phyloP scores from a whole-genome alignment of 805 yeast species.

The Candida berthetii region DNA sequence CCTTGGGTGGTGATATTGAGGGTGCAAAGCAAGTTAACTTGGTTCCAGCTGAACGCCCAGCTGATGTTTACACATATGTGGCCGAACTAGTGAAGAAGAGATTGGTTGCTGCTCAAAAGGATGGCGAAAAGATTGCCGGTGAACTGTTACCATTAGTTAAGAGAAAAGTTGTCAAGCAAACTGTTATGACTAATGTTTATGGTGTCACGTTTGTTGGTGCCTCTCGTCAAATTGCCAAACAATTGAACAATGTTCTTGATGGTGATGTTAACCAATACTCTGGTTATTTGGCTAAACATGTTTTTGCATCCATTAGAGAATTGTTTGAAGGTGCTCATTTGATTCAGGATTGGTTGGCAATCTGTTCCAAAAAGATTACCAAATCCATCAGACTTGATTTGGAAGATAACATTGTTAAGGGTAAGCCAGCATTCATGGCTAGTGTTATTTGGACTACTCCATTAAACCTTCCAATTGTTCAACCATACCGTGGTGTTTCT shows the following conservation, averaged over 20 bases:
- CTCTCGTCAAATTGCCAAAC: slow-evolving; percentile 77
- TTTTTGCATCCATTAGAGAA: slow-evolving; percentile 78
- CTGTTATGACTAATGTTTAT: slow-evolving; percentile 97
- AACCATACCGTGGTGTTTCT: slow-evolving; percentile 78
- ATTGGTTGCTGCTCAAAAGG: slow-evolving; percentile 48
- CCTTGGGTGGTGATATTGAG: slow-evolving; percentile 77
- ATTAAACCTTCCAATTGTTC: slow-evolving; percentile 91
- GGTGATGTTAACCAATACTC: slow-evolving; percentile 42
- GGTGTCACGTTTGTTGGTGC: slow-evolving; percentile 97
- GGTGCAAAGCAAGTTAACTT: slow-evolving; percentile 80
- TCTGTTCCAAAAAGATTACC: slow-evolving; percentile 74
- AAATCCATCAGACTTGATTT: slow-evolving; percentile 69
- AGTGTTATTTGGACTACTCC: slow-evolving; percentile 99
- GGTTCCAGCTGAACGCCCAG: slow-evolving; percentile 65
- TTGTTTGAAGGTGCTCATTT: slow-evolving; percentile 88
- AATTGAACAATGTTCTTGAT: slow-evolving; percentile 55
- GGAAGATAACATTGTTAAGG: slow-evolving; percentile 34
- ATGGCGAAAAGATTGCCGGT: slow-evolving; percentile 44
- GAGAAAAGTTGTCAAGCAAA: slow-evolving; percentile 90
- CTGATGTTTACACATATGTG: slow-evolving; percentile 71
- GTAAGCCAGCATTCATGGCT: slow-evolving; percentile 63
- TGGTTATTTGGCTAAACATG: slow-evolving; percentile 67
- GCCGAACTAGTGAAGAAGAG: slow-evolving; percentile 55
- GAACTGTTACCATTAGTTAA: slow-evolving; percentile 38
- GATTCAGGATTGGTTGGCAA: slow-evolving; percentile 95